Evolutionary conservation across 306 rosid genomes (phyloP).

Genomic region (Pyrus pyrifolia): DNA sequence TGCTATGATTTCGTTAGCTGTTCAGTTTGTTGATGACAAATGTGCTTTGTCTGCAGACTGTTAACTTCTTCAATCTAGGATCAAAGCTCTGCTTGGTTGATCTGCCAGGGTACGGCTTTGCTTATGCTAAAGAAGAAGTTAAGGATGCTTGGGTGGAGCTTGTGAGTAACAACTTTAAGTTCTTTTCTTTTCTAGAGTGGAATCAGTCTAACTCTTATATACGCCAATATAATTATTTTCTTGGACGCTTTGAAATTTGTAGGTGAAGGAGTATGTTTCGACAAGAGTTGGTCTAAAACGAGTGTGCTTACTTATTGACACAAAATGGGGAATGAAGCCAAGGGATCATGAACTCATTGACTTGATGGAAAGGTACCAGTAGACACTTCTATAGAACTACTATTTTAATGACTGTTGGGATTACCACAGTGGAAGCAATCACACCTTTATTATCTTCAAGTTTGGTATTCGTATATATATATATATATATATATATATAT

Average conservation of each 20-base stretch:
- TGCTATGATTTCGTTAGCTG: neutral
- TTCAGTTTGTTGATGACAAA: slow-evolving; percentile 7
- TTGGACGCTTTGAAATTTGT: slow-evolving; percentile 14
- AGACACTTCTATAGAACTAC: neutral
- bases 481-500: too few species aligned
- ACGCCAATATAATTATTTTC: neutral
- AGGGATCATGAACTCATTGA: slow-evolving; percentile 80
- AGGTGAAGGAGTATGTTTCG: slow-evolving; percentile 94
- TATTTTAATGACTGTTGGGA: neutral
- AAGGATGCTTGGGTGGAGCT: slow-evolving; percentile 97
- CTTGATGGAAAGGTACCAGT: slow-evolving; percentile 82
- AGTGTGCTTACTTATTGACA: slow-evolving; percentile 84
- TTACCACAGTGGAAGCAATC: neutral
- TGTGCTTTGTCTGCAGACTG: slow-evolving; percentile 49
- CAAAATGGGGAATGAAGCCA: slow-evolving; percentile 98
- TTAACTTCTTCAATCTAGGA: slow-evolving; percentile 78
- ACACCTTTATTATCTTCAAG: neutral
- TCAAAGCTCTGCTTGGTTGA: slow-evolving; percentile 74
- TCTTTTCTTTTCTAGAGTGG: neutral
- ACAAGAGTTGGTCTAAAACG: slow-evolving; percentile 73
- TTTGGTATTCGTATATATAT: neutral
- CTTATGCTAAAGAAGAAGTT: slow-evolving; percentile 93
- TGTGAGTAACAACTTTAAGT: slow-evolving; percentile 46
- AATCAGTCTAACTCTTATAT: neutral
- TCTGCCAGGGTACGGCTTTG: slow-evolving; percentile 98